A percentile compares a stretch with the other conserved stretches of the same genome.
Evolutionary conservation across 2,329 filamentous ascomycete species (phyloP).

Genomic region (Clonostachys solani): DNA sequence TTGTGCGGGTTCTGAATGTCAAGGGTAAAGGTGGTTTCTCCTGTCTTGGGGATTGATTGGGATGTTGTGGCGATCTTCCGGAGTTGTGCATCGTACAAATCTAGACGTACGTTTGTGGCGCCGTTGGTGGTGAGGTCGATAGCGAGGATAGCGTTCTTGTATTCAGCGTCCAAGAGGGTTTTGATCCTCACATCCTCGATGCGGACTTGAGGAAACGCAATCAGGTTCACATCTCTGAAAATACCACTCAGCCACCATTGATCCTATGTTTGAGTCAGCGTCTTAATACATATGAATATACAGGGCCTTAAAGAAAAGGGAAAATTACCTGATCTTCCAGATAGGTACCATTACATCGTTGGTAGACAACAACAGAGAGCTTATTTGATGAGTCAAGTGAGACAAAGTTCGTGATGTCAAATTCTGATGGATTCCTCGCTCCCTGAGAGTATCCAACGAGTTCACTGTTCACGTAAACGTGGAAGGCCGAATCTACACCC

Average conservation of each 20-base stretch:
- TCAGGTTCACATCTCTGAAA: slow-evolving; percentile 61
- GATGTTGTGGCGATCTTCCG: not conserved
- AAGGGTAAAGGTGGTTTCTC: not conserved
- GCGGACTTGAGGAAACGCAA: slow-evolving; percentile 44
- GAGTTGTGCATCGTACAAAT: slow-evolving; percentile 1
- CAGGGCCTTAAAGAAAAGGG: too few species aligned
- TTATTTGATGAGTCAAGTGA: slow-evolving; percentile 40
- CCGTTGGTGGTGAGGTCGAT: slow-evolving; percentile 39
- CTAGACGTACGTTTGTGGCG: slow-evolving; percentile 13
- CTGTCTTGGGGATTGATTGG: not conserved
- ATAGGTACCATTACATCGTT: slow-evolving; percentile 63
- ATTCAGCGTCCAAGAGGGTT: slow-evolving; percentile 45
- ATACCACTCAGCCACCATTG: slow-evolving; percentile 65
- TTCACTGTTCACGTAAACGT: slow-evolving; percentile 60
- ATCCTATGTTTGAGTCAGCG: too few species aligned
- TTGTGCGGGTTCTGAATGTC: not conserved
- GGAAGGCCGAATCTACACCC: slow-evolving; percentile 65
- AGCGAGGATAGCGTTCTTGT: slow-evolving; percentile 42
- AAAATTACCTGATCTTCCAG: slow-evolving; percentile 68
- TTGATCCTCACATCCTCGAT: slow-evolving; percentile 56
- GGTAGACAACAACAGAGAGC: slow-evolving; percentile 55
- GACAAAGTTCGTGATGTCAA: slow-evolving; percentile 53
- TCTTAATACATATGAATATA: too few species aligned
- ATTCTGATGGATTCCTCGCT: slow-evolving; percentile 63
- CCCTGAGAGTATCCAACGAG: slow-evolving; percentile 65